These are phyloP conservation scores for Vaccinium vitisidaea DNA, from an alignment of 148 eudicot genomes.

Conservation along the genomic window DNA sequence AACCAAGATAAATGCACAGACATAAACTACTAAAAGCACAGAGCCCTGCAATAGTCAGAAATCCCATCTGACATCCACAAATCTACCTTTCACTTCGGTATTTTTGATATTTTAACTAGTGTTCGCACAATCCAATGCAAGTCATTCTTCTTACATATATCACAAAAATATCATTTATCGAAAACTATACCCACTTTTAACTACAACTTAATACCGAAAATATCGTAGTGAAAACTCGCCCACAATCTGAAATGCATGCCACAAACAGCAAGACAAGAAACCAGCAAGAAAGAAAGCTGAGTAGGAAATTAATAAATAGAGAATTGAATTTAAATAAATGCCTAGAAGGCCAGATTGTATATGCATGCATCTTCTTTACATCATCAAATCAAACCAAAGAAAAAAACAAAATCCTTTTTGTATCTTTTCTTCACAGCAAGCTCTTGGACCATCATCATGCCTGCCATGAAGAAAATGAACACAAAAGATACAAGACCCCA, in stretches of 20 bases:
- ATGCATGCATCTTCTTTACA: conserved; percentile 12
- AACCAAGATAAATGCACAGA: not conserved
- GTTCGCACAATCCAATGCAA: too few relatives aligned
- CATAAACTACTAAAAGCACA: not conserved
- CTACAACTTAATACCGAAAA: too few relatives aligned
- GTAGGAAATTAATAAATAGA: not conserved
- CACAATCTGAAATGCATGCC: not conserved
- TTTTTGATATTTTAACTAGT: too few relatives aligned
- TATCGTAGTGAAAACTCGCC: too few relatives aligned
- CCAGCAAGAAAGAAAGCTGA: not conserved
- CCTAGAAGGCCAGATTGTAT: not conserved
- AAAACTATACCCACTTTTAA: too few relatives aligned
- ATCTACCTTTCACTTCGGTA: not conserved
- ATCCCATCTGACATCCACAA: not conserved
- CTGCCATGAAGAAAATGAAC: conserved; percentile 16
- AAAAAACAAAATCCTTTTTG: conserved; percentile 13
- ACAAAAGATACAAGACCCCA: not conserved
- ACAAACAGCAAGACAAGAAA: not conserved
- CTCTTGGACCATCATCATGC: not conserved
- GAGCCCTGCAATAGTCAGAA: conserved; percentile 5
- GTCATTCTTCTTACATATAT: too few relatives aligned
- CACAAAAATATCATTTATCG: too few relatives aligned
- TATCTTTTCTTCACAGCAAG: not conserved
- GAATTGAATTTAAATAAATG: not conserved
- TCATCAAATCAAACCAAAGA: conserved; percentile 11